Evolutionary conservation across 176 grass and related monocot genomes (phyloP).

Genomic region (Triticum turgidum): DNA sequence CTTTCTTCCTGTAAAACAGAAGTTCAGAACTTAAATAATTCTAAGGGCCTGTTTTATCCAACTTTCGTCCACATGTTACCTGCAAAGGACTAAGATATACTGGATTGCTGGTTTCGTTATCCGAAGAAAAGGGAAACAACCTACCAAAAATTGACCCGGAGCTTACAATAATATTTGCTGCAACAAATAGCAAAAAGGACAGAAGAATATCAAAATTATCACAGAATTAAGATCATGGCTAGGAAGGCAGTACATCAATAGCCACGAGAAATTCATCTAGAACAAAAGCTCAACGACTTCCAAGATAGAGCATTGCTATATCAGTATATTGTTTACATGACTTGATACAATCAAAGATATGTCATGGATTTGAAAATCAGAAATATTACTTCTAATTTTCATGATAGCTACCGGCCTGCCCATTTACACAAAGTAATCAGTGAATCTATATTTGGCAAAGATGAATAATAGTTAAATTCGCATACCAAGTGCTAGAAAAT

Average conservation of each 20-base stretch:
- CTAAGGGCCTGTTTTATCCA: not conserved
- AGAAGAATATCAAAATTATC: not conserved
- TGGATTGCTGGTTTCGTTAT: conserved; percentile 27
- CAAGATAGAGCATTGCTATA: not conserved
- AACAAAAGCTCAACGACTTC: not conserved
- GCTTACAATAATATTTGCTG: conserved; percentile 69
- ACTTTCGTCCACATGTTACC: conserved; percentile 46
- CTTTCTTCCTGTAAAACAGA: conserved; percentile 80
- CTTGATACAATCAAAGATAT: not conserved
- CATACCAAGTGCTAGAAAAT: not conserved
- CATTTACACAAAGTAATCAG: not conserved
- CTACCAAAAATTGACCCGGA: conserved; percentile 75
- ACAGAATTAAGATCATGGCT: not conserved
- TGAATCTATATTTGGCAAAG: not conserved
- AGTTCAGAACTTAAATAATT: conserved; percentile 31
- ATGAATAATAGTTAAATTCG: not conserved
- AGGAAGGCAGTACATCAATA: not conserved
- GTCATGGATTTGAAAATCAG: not conserved
- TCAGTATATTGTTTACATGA: conserved; percentile 7
- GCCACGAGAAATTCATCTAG: not conserved
- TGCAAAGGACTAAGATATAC: conserved; percentile 73
- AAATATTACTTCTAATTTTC: not conserved
- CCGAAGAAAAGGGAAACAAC: conserved; percentile 61
- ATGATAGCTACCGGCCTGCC: not conserved
- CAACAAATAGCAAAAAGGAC: conserved; percentile 1